Evolutionary conservation across 2,329 filamentous ascomycete species (phyloP).

Genomic region (Pyrenophora teres): DNA sequence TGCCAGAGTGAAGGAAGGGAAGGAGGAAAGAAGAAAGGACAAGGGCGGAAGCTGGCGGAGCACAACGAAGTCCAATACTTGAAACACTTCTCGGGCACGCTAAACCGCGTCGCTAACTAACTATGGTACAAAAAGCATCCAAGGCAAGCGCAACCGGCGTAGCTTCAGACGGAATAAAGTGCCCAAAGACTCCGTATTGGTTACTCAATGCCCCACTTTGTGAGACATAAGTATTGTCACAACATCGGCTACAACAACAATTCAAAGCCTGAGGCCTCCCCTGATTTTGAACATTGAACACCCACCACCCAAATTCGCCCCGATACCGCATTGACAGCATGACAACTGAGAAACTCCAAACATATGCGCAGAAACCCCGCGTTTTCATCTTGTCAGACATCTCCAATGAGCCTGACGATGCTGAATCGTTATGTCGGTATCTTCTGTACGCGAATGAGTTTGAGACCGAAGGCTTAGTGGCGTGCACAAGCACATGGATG

Average conservation of each 20-base stretch:
- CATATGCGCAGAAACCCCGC: constrained; percentile 42
- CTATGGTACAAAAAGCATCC: neutral
- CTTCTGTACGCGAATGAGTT: constrained; percentile 48
- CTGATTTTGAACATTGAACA: too few species aligned
- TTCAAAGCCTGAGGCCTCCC: neutral
- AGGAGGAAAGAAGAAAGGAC: neutral
- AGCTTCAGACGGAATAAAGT: constrained; percentile 20
- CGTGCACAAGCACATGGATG: constrained; percentile 50
- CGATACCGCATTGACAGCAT: constrained; percentile 17
- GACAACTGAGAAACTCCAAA: constrained; percentile 35
- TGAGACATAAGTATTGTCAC: constrained; percentile 17
- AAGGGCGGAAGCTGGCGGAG: neutral
- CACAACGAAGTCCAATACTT: too few species aligned
- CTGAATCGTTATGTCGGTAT: constrained; percentile 46
- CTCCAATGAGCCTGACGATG: constrained; percentile 49
- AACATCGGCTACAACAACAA: constrained; percentile 27
- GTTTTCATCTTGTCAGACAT: constrained; percentile 50
- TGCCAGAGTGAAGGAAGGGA: too few species aligned
- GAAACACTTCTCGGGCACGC: too few species aligned
- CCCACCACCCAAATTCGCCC: neutral
- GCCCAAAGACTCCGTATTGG: constrained; percentile 21
- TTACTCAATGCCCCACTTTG: constrained; percentile 21
- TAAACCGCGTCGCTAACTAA: neutral
- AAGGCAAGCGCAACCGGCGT: constrained; percentile 21
- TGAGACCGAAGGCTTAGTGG: constrained; percentile 47